Percentiles rank a stretch among this genome's conserved stretches.
Evolutionary conservation across 257 asterid genomes (phyloP).

Genomic region (Gynochthodes officinalis): DNA sequence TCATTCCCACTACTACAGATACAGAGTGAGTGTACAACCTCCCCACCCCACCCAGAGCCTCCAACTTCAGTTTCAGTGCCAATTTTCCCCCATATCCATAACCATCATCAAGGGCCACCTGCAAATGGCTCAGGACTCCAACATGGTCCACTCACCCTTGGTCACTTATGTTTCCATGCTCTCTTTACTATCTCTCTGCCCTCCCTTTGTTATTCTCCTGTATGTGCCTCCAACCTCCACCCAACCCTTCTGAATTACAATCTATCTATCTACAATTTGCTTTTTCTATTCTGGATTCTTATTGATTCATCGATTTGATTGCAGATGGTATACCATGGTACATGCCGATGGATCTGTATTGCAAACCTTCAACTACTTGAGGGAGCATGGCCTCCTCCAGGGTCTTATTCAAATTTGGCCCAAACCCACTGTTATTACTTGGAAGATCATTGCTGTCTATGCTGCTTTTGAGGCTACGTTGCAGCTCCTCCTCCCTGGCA

Average conservation of each 20-base stretch:
- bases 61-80: no score
- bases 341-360: slow-evolving; percentile 87
- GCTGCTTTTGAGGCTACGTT: slow-evolving; percentile 87
- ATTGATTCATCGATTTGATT: not conserved
- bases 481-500: slow-evolving; percentile 88
- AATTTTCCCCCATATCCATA: no score
- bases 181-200: slow-evolving; percentile 73
- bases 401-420: slow-evolving; percentile 80
- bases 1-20: no score
- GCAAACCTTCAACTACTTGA: slow-evolving; percentile 61
- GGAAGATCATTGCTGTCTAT: slow-evolving; percentile 71
- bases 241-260: no score
- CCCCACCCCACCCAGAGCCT: no score
- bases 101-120: not conserved
- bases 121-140: slow-evolving; percentile 42
- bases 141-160: slow-evolving; percentile 69
- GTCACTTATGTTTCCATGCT: slow-evolving; percentile 83
- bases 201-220: slow-evolving; percentile 94
- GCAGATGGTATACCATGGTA: slow-evolving; percentile 98
- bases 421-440: slow-evolving; percentile 67
- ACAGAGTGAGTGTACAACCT: no score
- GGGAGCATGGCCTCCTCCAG: slow-evolving; percentile 61
- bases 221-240: slow-evolving; percentile 21
- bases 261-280: no score
- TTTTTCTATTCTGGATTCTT: not conserved